Evolutionary conservation across 2,329 filamentous ascomycete species (phyloP).

Genomic region (Xylaria sp.): DNA sequence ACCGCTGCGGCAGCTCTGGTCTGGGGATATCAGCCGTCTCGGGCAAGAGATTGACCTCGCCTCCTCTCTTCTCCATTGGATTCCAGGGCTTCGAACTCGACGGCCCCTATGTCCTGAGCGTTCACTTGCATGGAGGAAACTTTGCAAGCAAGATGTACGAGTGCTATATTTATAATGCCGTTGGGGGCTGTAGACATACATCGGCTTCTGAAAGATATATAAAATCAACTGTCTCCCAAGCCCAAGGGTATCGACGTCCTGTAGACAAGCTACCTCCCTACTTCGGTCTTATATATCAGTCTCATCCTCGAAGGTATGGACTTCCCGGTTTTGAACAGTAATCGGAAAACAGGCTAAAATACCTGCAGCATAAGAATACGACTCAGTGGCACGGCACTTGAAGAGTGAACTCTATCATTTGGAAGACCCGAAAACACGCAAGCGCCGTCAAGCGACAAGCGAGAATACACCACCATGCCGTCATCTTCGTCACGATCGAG

Average conservation of each 20-base stretch:
- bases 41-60: background rate
- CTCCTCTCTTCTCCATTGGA: background rate
- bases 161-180: no score
- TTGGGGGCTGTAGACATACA: background rate
- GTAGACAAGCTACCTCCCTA: constrained; percentile 1
- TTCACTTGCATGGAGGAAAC: background rate
- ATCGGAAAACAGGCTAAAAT: background rate
- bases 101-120: background rate
- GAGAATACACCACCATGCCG: constrained; percentile 27
- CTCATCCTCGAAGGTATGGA: background rate
- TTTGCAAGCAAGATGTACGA: no score
- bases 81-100: background rate
- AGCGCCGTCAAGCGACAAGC: background rate
- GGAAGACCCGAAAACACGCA: background rate
- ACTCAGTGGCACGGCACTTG: background rate
- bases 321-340: background rate
- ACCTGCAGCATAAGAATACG: background rate
- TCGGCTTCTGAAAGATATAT: constrained; percentile 13
- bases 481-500: constrained; percentile 37
- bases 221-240: constrained; percentile 8
- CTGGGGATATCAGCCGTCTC: background rate
- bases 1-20: background rate
- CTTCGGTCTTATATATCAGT: background rate
- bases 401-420: background rate
- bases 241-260: background rate